These are phyloP conservation scores for Acacia confusa DNA, from an alignment of 306 rosid genomes.

Conservation along the genomic window DNA sequence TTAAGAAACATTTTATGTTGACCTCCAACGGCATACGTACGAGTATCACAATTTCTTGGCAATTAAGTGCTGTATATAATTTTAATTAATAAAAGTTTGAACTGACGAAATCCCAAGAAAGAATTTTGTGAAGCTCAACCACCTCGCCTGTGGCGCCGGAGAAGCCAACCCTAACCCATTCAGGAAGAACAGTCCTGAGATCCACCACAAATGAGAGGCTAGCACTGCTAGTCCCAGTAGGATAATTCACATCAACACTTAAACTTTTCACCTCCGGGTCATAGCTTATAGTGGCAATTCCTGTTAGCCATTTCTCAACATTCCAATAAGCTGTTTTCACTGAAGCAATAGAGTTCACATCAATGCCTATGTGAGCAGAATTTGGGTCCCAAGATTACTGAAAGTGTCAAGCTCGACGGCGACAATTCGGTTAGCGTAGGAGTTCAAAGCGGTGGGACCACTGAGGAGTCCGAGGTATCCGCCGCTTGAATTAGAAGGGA, in stretches of 20 bases:
- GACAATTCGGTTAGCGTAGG: constrained; percentile 34
- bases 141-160: constrained; percentile 36
- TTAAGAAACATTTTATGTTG: not conserved
- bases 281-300: constrained; percentile 36
- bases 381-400: constrained; percentile 38
- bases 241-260: constrained; percentile 22
- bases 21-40: not conserved
- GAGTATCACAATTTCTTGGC: not conserved
- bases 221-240: not conserved
- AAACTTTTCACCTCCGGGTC: constrained; percentile 27
- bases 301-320: not conserved
- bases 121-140: constrained; percentile 32
- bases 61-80: not conserved
- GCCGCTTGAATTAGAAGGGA: constrained; percentile 33
- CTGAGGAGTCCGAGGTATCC: constrained; percentile 46
- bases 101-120: constrained; percentile 35
- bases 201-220: constrained; percentile 37
- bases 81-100: constrained; percentile 11
- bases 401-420: constrained; percentile 45
- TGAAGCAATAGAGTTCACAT: constrained; percentile 36
- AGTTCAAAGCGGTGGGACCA: constrained; percentile 27
- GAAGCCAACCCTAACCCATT: constrained; percentile 53
- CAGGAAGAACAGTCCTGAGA: constrained; percentile 41
- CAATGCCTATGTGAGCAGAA: constrained; percentile 43
- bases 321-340: not conserved